A percentile compares a stretch with the other conserved stretches of the same genome.
phyloP scores from a whole-genome alignment of 257 asterid genomes.

The Nicotiana noctiflora region DNA sequence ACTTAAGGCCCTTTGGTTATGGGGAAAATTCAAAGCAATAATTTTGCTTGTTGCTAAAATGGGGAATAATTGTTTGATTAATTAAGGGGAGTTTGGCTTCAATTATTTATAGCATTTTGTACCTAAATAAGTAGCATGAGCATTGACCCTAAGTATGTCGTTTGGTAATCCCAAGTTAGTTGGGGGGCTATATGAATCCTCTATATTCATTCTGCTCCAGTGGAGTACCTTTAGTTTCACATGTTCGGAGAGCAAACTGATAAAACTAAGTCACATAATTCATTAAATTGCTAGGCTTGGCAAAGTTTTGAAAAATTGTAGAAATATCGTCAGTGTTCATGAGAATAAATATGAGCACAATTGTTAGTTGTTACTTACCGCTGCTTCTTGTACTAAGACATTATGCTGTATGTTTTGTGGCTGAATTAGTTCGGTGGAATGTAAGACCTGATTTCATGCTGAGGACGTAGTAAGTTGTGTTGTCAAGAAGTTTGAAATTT shows the following conservation, averaged over 20 bases:
- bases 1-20: not conserved
- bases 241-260: not conserved
- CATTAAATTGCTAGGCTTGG: not conserved
- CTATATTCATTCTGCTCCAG: no score
- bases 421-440: not conserved
- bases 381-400: not conserved
- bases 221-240: not conserved
- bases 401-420: not conserved
- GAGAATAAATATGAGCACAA: not conserved
- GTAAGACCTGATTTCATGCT: not conserved
- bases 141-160: not conserved
- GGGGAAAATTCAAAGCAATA: not conserved
- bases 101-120: not conserved
- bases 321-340: not conserved
- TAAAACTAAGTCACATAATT: not conserved
- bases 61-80: not conserved
- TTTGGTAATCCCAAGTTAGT: not conserved
- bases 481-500: not conserved
- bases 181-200: not conserved
- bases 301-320: not conserved
- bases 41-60: not conserved
- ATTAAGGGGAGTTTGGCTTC: not conserved
- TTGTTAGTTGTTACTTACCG: not conserved
- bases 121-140: conserved; percentile 2
- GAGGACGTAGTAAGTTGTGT: not conserved